Base-by-base conservation (phyloP, 2,329 filamentous ascomycete genomes). In the Cladosporium sp. region DNA sequence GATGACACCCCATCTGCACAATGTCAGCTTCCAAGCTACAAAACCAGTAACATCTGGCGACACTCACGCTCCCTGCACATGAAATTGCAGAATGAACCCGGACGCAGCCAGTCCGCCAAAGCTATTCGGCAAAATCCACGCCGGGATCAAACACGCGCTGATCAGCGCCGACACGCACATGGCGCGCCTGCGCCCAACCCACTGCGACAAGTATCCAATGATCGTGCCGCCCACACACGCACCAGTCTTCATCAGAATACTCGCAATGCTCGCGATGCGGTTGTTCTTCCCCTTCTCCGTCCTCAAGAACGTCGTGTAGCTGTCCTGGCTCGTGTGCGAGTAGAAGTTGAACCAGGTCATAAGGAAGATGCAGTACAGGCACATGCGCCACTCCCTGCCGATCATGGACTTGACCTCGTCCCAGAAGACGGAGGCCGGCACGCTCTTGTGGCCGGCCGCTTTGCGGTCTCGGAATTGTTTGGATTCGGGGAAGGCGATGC, bases 301-400 rank as follows among this genome's bases (percentile, higher is more conserved):
- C 37, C 85, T 75, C 84, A 91, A 86, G 66, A 90, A 89, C 3
- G 87, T 90, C 0, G 87, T 89, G 72, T 90, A 91, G 45, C 80
- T 85, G 71, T 92, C 87, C 67, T 92, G 87, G 19, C 82, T 85
- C 1, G 86, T 88, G 73, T 92, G 87, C 46, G 84, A 86, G 72
- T 87, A 89, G 68, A 77, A 83, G 70, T 84, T 84, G 74, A 83
- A 50, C 48, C 48, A 50, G 32, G 84, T 86, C 87, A 91, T 90
- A 49, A 92, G 74, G 57, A 91, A 76, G 67, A 87, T 74, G 68
- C 85, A 87, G 74, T 91, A 92, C 51, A 90, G 65, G 60, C 81
- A 85, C 79, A 90, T 83, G 67, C 81, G 81, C 87, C 87, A 91
- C 67, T 91, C 85, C 37, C 80, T 73, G 4, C 61, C 69, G 11